Base-by-base conservation (phyloP, 768 basidiomycete species). In the Dacryopinax primogenitus region DNA sequence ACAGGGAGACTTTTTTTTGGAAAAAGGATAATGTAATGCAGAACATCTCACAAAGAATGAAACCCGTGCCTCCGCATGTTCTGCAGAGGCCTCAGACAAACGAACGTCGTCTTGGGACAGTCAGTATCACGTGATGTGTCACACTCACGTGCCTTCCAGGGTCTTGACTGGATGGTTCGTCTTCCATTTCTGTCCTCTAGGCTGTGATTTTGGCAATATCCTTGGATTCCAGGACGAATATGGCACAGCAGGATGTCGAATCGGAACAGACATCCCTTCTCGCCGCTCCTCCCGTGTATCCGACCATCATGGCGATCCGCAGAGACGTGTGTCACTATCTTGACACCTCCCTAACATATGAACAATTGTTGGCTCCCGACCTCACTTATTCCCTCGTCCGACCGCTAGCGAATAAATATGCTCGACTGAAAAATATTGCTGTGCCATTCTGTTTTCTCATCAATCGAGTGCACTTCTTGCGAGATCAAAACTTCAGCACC, bases 381-480 rank as follows among this genome's bases (percentile, higher is more conserved):
- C 81, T 93, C 35, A 92, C 88, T 1, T 96, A 96, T 73, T 88
- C 90, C 0, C 85, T 97, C 67, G 80, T 95, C 18, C 64, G 86
- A 36, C 94, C 94, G 0, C 80, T 97, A 33, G 83, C 86, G 58
- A 88, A 93, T 66, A 95, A 93, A 76, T 96, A 96, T 74, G 77
- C 82, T 33, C 79, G 80, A 11, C 76, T 92, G 62, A 88, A 87
- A 28, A 97, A 96, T 76, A 83, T 86, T 72, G 85, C 92, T 3
- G 78, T 91, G 66, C 86, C 90, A 3, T 96, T 96, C 72, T 92
- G 91, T 70, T 82, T 92, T 66, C 84, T 96, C 1, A 77, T 96
- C 64, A 95, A 92, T 74, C 84, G 90, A 35, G 83, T 92, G 2
- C 84, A 92, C 73, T 95, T 95, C 74, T 72, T 84, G 15, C 85